Percentiles rank a stretch among this genome's conserved stretches.
Conservation (phyloP, 2,329 filamentous ascomycete genomes). For the Aspergillus arachidicola region DNA sequence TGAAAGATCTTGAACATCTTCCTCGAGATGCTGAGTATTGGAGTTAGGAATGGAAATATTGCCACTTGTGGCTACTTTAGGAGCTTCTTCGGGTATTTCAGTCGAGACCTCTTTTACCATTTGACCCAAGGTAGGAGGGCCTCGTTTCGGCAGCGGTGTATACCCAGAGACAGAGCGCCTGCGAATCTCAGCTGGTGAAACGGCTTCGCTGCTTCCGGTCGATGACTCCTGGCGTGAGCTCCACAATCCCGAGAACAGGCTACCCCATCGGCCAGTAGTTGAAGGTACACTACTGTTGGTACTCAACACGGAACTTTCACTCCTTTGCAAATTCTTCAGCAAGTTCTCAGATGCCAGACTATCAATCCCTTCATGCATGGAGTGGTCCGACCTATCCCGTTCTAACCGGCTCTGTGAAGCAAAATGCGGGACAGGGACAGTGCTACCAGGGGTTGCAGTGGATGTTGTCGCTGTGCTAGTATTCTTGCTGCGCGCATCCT, state of each 20-base stretch:
- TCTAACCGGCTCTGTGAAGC: slow-evolving; percentile 40
- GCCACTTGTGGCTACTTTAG: slow-evolving; percentile 29
- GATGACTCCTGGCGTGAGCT: slow-evolving; percentile 53
- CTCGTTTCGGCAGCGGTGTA: slow-evolving; percentile 26
- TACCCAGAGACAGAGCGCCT: slow-evolving; percentile 33
- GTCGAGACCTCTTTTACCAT: slow-evolving; percentile 38
- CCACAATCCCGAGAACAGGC: slow-evolving; percentile 60
- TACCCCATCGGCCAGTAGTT: slow-evolving; percentile 56
- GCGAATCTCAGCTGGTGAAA: slow-evolving; percentile 26
- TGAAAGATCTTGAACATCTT: slow-evolving; percentile 31
- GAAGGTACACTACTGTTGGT: slow-evolving; percentile 51
- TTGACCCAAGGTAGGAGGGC: slow-evolving; percentile 32
- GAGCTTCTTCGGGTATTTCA: slow-evolving; percentile 20
- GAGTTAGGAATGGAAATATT: slow-evolving; percentile 40
- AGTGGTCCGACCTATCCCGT: slow-evolving; percentile 27
- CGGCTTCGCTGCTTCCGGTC: slow-evolving; percentile 37
- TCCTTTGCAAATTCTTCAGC: slow-evolving; percentile 56
- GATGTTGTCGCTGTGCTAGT: slow-evolving; percentile 55
- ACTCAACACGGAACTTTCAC: slow-evolving; percentile 52
- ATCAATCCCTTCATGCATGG: slow-evolving; percentile 35
- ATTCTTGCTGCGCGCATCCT: slow-evolving; percentile 48
- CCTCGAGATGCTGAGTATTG: slow-evolving; percentile 20
- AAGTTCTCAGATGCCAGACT: slow-evolving; percentile 58
- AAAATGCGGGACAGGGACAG: slow-evolving; percentile 59
- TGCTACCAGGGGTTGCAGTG: slow-evolving; percentile 53